Evolutionary conservation across 768 basidiomycete genomes (phyloP).

Genomic region (Rhodotorula sphaerocarpa): DNA sequence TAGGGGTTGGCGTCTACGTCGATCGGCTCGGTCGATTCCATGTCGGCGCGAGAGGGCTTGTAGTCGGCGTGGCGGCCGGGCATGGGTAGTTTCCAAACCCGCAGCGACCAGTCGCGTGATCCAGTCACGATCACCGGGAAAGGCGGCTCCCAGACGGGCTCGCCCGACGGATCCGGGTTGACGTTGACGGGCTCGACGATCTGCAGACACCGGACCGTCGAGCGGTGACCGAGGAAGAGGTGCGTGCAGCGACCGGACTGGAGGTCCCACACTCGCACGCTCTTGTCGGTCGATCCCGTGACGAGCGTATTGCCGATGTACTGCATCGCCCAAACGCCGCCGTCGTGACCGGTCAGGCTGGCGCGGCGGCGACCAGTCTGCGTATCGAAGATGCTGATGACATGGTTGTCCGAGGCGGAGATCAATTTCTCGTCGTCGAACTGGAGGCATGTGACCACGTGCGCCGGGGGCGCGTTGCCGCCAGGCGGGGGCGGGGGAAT

Average conservation of each 20-base stretch:
- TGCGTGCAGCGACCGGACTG: constrained; percentile 66
- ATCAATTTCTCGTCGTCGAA: constrained; percentile 93
- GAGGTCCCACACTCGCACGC: constrained; percentile 84
- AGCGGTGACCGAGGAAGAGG: constrained; percentile 90
- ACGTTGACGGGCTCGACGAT: constrained; percentile 89
- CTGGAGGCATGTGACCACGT: constrained; percentile 88
- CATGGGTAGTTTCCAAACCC: constrained; percentile 61
- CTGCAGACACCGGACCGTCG: constrained; percentile 88
- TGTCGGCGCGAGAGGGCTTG: constrained; percentile 50
- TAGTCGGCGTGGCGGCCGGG: constrained; percentile 69
- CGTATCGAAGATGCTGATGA: constrained; percentile 91
- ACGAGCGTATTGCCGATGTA: constrained; percentile 63
- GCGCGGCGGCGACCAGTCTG: constrained; percentile 64
- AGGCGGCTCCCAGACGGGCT: constrained; percentile 53
- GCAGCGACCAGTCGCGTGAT: constrained; percentile 58
- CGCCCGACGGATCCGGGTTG: constrained; percentile 56
- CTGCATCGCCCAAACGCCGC: constrained; percentile 93
- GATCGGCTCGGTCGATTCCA: constrained; percentile 47
- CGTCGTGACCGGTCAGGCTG: constrained; percentile 79
- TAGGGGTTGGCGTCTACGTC: constrained; percentile 66
- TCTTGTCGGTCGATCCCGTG: constrained; percentile 92
- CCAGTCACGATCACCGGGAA: constrained; percentile 65
- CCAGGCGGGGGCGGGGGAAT: neutral
- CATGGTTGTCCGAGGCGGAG: constrained; percentile 93
- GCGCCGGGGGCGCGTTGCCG: constrained; percentile 46